Percentiles rank a stretch among this genome's conserved stretches.
Evolutionary conservation across 2,329 filamentous ascomycete genomes (phyloP).

Genomic region (Xylaria hypoxylon): DNA sequence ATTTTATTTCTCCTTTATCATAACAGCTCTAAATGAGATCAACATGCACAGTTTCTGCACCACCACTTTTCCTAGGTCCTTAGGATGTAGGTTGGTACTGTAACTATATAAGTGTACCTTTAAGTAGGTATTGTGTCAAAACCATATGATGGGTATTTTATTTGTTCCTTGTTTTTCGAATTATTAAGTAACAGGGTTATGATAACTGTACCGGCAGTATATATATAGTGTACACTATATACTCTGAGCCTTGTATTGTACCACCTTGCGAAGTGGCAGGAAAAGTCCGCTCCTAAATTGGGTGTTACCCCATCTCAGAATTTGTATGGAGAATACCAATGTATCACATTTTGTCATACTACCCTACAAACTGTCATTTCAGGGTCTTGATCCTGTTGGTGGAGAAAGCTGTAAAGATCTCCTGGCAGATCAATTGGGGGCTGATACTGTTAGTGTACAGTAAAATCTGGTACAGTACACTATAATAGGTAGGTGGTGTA

Average conservation of each 20-base stretch:
- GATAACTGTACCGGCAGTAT: too few relatives aligned
- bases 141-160: background rate
- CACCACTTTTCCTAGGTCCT: too few relatives aligned
- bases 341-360: slow-evolving; percentile 4
- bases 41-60: slow-evolving; percentile 14
- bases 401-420: slow-evolving; percentile 20
- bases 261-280: background rate
- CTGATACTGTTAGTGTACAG: background rate
- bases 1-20: slow-evolving; percentile 11
- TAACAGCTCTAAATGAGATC: slow-evolving; percentile 18
- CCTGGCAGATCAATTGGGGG: slow-evolving; percentile 24
- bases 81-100: background rate
- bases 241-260: too few relatives aligned
- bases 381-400: slow-evolving; percentile 30
- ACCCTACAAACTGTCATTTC: slow-evolving; percentile 20
- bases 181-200: background rate
- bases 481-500: too few relatives aligned
- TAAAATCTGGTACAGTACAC: background rate
- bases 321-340: background rate
- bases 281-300: background rate
- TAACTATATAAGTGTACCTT: too few relatives aligned
- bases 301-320: background rate
- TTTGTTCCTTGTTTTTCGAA: slow-evolving; percentile 14
- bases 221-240: too few relatives aligned
- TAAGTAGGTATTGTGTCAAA: slow-evolving; percentile 6